Conservation (phyloP, 1,139 yeast genomes). For the Sugiyamaella sp. region DNA sequence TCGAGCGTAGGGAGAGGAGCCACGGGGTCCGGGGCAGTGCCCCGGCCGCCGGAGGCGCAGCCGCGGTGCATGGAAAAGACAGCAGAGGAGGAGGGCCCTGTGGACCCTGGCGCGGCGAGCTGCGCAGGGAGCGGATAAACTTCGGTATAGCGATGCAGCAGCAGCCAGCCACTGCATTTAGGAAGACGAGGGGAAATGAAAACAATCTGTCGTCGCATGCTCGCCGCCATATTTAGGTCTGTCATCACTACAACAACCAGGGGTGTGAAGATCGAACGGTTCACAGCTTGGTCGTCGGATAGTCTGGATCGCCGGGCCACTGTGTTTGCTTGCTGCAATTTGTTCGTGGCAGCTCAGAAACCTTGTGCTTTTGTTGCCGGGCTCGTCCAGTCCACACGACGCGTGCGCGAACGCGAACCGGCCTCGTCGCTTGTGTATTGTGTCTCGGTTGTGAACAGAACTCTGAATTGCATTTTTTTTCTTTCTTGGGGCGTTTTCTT, state of each 20-base stretch:
- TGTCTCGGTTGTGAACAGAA: neutral
- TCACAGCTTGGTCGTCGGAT: neutral
- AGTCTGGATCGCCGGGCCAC: too few species aligned
- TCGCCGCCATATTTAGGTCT: neutral
- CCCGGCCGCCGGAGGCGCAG: too few species aligned
- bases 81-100: too few species aligned
- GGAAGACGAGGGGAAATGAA: neutral
- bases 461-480: neutral
- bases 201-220: neutral
- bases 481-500: too few species aligned
- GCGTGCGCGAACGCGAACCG: slow-evolving; percentile 3
- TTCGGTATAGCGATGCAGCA: neutral
- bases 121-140: neutral
- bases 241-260: neutral
- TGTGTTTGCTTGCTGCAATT: too few species aligned
- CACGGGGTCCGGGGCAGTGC: too few species aligned
- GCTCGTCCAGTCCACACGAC: neutral
- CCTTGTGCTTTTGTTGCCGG: neutral
- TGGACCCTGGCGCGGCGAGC: too few species aligned
- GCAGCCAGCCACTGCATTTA: neutral
- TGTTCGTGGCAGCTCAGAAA: neutral
- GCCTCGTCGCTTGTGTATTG: neutral
- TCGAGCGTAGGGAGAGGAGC: too few species aligned
- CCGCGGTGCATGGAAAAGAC: too few species aligned
- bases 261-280: neutral